A percentile compares a stretch with the other conserved stretches of the same genome.
phyloP scores from a whole-genome alignment of 139 green algal genomes.

The Chlorella sp. region DNA sequence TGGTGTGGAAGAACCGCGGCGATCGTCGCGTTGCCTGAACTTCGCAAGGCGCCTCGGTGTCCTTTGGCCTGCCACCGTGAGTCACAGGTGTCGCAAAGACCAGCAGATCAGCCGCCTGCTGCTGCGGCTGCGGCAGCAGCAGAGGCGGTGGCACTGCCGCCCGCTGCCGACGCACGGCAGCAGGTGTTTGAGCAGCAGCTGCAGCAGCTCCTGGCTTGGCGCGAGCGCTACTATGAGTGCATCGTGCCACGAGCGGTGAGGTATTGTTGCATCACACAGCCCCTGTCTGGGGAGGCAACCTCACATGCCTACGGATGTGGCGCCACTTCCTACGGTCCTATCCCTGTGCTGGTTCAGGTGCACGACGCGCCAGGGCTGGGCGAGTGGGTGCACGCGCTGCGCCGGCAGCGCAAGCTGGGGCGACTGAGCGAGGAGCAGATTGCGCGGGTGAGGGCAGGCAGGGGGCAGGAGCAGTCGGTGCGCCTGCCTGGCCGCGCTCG shows the following conservation, averaged over 20 bases:
- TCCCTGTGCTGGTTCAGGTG: conserved; percentile 6
- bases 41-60: no score
- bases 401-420: conserved; percentile 12
- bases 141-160: no score
- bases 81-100: no score
- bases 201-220: conserved; percentile 29
- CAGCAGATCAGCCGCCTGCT: no score
- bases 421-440: conserved; percentile 17
- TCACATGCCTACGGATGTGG: neutral
- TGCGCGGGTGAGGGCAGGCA: no score
- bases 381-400: conserved; percentile 38
- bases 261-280: neutral
- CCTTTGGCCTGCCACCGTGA: no score
- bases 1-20: no score
- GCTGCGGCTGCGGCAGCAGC: no score
- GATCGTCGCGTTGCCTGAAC: no score
- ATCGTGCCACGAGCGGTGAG: conserved; percentile 35
- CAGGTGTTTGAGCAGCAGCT: conserved; percentile 41
- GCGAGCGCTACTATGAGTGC: conserved; percentile 36
- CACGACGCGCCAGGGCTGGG: conserved; percentile 36
- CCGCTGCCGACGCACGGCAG: no score
- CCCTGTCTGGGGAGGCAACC: neutral
- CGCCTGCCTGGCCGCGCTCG: no score
- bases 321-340: neutral
- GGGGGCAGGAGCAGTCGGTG: no score